A percentile compares a stretch with the other conserved stretches of the same genome.
phyloP scores from a whole-genome alignment of 495 filamentous ascomycete genomes.

The Bathelium albidoporum region DNA sequence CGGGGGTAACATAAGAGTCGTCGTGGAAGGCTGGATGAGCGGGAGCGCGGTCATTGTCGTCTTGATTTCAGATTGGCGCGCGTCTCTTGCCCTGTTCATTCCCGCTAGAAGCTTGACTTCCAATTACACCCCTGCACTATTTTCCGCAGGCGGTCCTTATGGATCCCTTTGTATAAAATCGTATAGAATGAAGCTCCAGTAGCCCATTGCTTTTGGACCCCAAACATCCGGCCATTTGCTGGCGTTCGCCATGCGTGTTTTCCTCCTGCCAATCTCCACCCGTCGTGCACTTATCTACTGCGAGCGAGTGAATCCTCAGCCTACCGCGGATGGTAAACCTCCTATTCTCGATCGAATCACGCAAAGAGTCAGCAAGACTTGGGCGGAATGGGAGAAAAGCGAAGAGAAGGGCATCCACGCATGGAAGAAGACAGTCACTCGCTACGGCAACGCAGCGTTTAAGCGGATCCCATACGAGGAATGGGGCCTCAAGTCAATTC shows the following conservation, averaged over 20 bases:
- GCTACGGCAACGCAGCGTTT: conserved; percentile 75
- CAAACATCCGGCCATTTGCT: neutral
- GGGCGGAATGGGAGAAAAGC: conserved; percentile 76
- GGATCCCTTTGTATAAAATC: neutral
- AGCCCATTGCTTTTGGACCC: neutral
- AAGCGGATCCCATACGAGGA: conserved; percentile 89
- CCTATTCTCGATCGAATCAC: conserved; percentile 55
- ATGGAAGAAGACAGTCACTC: conserved; percentile 79
- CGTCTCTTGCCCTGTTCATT: too few relatives aligned
- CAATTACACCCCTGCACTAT: neutral
- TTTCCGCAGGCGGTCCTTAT: neutral
- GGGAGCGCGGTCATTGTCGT: too few relatives aligned
- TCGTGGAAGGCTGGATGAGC: too few relatives aligned
- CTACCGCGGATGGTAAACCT: conserved; percentile 36
- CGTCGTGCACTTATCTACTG: conserved; percentile 87
- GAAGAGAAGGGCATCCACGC: conserved; percentile 43
- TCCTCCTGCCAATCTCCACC: conserved; percentile 89
- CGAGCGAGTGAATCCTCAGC: conserved; percentile 51
- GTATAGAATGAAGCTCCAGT: neutral
- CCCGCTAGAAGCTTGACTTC: too few relatives aligned
- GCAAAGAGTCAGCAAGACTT: conserved; percentile 58
- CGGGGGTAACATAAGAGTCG: too few relatives aligned
- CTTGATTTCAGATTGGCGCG: too few relatives aligned
- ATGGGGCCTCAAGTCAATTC: conserved; percentile 94
- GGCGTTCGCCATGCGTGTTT: conserved; percentile 67